A percentile compares a stretch with the other conserved stretches of the same genome.
These are phyloP conservation scores for Pythium angustatum DNA, from an alignment of 352 stramenopile species.

Conservation along the genomic window DNA sequence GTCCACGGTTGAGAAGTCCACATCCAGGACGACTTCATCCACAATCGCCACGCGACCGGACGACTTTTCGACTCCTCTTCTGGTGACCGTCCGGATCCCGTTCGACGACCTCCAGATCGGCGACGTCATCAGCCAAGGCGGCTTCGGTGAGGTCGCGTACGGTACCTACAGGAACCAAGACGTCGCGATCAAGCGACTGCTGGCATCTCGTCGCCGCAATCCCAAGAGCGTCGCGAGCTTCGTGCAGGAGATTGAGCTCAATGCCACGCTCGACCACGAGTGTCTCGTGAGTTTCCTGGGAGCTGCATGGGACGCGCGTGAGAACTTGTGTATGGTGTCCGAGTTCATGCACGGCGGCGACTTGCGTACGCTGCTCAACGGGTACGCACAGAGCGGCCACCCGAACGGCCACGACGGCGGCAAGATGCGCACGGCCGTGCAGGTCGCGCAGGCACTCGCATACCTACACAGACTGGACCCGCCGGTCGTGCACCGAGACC, in stretches of 20 bases:
- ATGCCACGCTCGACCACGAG: conserved; percentile 37
- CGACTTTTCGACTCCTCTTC: background rate
- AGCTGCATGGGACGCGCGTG: conserved; percentile 37
- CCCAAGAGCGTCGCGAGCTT: background rate
- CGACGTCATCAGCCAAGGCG: conserved; percentile 2
- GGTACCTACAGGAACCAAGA: background rate
- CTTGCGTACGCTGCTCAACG: conserved; percentile 31
- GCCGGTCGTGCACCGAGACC: conserved; percentile 40
- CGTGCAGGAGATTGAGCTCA: conserved; percentile 30
- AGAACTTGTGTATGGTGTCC: conserved; percentile 36
- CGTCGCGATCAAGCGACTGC: conserved; percentile 8
- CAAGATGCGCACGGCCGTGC: conserved; percentile 43
- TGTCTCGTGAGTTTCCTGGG: conserved; percentile 47
- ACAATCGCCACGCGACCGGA: no score
- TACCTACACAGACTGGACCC: conserved; percentile 42
- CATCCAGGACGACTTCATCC: no score
- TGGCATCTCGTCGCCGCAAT: background rate
- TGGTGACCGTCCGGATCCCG: background rate
- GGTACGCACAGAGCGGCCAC: conserved; percentile 16
- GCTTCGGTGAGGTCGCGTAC: background rate
- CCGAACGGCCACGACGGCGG: conserved; percentile 26
- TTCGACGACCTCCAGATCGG: background rate
- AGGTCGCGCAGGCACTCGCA: conserved; percentile 33
- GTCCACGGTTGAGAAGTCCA: no score
- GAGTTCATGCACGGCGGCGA: conserved; percentile 50